These are phyloP conservation scores for Didymella glomerata DNA, from an alignment of 2,329 filamentous ascomycete species.

Conservation along the genomic window DNA sequence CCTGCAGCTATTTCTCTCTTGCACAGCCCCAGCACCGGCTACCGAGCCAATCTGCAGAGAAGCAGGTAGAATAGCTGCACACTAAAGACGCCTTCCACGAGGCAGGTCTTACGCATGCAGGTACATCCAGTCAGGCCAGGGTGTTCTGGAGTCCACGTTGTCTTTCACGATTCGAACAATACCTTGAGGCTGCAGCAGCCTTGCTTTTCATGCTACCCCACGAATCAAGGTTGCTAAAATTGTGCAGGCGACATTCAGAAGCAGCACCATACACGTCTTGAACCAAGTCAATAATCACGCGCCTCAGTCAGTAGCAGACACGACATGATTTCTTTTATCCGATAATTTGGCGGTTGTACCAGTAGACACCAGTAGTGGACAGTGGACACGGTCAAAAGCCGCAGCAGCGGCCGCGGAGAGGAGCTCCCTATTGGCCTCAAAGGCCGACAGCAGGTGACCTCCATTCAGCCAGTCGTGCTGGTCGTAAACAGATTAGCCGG, in stretches of 20 bases:
- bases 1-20: conserved; percentile 16
- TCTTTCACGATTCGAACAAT: conserved; percentile 1
- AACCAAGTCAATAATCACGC: not conserved
- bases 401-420: conserved; percentile 21
- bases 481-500: conserved; percentile 24
- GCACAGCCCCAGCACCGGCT: conserved; percentile 19
- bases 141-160: not conserved
- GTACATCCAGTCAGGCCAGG: not conserved
- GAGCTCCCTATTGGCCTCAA: conserved; percentile 17
- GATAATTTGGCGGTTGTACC: not conserved
- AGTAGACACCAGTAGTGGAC: no score
- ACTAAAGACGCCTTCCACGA: conserved; percentile 2
- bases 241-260: not conserved
- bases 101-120: not conserved
- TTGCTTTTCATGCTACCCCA: conserved; percentile 5
- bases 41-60: conserved; percentile 13
- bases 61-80: conserved; percentile 5
- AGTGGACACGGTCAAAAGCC: conserved; percentile 13
- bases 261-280: not conserved
- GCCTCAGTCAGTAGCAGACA: conserved; percentile 11
- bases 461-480: conserved; percentile 6
- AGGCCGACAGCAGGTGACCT: conserved; percentile 9
- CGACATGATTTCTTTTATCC: not conserved
- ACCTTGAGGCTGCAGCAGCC: not conserved
- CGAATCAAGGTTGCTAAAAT: conserved; percentile 9